Evolutionary conservation across 1,284 basidiomycete genomes (phyloP), one percentile per base, ranked within the genome.

Genomic region (Ganoderma multipileum): DNA sequence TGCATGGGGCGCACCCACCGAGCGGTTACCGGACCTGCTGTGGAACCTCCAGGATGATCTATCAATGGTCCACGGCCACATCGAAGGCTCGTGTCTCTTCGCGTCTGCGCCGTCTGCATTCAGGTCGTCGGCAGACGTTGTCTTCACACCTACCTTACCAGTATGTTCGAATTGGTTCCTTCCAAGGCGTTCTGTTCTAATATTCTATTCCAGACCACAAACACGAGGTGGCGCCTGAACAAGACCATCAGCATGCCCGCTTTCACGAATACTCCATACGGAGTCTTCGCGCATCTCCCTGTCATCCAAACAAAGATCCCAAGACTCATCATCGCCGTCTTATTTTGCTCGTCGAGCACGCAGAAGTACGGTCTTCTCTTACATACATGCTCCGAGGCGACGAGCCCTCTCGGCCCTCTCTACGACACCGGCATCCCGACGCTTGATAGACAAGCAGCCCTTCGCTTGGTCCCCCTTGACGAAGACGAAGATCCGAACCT

Each of bases 1-100:
- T 41, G 68, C 68, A 6, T 71, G 70, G 70, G 70, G 70, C 23
- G 38, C 18, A 23, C 58, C 23, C 38, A 60, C 23, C 20, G 58
- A 60, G 38, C 36, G 36, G 7, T 16, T 41, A 12, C 58, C 38
- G 2, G 38, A 55, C 18, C 52, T 55, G 6, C 52, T 55, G 20
- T 55, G 52, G 52, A 55, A 55, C 52, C 30, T 55, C 6, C 52
- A 55, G 52, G 52, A 55, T 26, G 52, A 55, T 14, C 12, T 55
- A 14, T 39, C 36, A 0, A 38, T 39, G 38, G 20, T 60, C 9
- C 58, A 60, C 58, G 58, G 38, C 16, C 58, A 60, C 14, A 26
- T 39, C 20, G 58, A 60, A 26, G 58, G 38, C 14, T 39, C 58
- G 3, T 60, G 38, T 28, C 38, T 60, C 36, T 60, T 60, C 11